Evolutionary conservation across 352 stramenopile species (phyloP).

Genomic region (Blastocystis sp.): DNA sequence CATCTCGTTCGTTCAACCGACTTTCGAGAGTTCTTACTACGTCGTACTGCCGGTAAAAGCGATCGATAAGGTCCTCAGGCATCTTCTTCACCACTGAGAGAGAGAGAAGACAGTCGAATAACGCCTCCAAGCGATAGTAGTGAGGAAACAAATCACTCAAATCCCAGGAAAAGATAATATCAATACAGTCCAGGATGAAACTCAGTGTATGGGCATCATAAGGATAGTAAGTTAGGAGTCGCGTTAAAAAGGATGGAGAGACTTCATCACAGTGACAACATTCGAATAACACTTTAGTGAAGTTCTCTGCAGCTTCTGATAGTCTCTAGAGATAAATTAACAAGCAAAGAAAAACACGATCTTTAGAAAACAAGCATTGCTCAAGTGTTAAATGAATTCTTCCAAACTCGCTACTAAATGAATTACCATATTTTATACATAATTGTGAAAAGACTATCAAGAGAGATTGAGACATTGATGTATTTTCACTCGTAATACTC

Average conservation of each 20-base stretch:
- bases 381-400: background rate
- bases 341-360: background rate
- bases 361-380: background rate
- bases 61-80: background rate
- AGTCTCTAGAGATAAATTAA: background rate
- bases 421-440: background rate
- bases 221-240: background rate
- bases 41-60: background rate
- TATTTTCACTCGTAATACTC: too few species aligned
- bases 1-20: background rate
- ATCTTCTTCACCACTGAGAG: background rate
- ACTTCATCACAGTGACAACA: background rate
- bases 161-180: background rate
- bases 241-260: background rate
- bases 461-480: too few species aligned
- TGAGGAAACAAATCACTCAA: background rate
- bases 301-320: background rate
- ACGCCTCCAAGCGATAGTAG: background rate
- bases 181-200: background rate
- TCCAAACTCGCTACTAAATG: background rate
- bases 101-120: background rate
- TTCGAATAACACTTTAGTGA: background rate
- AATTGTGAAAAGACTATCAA: too few species aligned
- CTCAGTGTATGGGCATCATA: background rate
- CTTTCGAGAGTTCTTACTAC: background rate